Conservation (phyloP, 2,329 filamentous ascomycete genomes). For the Cladosporium sp. region DNA sequence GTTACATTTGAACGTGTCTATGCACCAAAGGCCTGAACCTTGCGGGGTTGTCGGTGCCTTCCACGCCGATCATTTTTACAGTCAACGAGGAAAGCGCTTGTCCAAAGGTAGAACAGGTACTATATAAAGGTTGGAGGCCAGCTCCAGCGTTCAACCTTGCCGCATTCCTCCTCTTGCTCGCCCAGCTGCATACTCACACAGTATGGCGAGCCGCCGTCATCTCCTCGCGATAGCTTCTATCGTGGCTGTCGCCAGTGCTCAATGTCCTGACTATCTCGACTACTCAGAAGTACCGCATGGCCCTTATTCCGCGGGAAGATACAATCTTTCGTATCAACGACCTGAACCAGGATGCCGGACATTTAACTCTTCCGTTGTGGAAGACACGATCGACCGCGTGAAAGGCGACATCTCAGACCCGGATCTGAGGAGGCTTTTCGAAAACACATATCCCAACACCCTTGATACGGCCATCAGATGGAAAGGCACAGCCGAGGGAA, state of each 20-base stretch:
- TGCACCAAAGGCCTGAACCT: background rate
- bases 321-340: constrained; percentile 48
- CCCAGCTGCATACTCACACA: background rate
- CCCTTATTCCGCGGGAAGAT: constrained; percentile 46
- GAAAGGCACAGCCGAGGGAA: constrained; percentile 60
- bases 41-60: constrained; percentile 1
- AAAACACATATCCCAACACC: constrained; percentile 73
- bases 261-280: constrained; percentile 47
- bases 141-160: background rate
- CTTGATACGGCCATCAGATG: constrained; percentile 72
- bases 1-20: background rate
- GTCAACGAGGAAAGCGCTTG: background rate
- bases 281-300: constrained; percentile 44
- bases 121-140: background rate
- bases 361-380: constrained; percentile 47
- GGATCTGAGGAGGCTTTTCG: constrained; percentile 69
- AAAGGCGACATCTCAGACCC: constrained; percentile 44
- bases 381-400: constrained; percentile 39
- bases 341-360: constrained; percentile 48
- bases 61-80: background rate
- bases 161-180: background rate
- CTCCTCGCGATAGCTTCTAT: background rate
- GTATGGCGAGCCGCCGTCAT: background rate
- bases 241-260: constrained; percentile 8
- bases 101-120: background rate